Conservation (phyloP, 192 early-diverging fungal genomes). For the Gigaspora rosea region DNA sequence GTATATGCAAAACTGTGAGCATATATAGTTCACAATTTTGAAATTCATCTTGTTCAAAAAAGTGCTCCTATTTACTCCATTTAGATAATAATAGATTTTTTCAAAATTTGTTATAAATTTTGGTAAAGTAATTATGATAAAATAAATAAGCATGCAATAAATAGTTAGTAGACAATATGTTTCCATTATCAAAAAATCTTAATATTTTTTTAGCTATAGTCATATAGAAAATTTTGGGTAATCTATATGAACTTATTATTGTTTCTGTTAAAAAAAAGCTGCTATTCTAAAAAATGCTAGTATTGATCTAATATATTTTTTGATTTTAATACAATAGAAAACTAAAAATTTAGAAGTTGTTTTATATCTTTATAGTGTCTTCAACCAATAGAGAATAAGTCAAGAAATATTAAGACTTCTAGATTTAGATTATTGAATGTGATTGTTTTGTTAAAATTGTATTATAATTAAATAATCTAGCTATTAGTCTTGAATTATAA, state of each 20-base stretch:
- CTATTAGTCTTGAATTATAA: background rate
- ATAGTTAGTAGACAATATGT: background rate
- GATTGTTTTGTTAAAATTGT: too few species aligned
- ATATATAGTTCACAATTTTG: conserved; percentile 14
- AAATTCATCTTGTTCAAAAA: conserved; percentile 24
- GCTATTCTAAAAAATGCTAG: too few species aligned
- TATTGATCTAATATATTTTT: too few species aligned
- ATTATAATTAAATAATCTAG: too few species aligned
- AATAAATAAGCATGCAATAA: background rate
- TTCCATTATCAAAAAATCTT: background rate
- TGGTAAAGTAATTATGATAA: background rate
- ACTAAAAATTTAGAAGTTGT: background rate
- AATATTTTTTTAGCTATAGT: conserved; percentile 16
- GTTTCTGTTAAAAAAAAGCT: too few species aligned
- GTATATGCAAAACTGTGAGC: background rate
- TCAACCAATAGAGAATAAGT: background rate
- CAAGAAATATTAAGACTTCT: too few species aligned
- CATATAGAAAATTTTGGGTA: too few species aligned
- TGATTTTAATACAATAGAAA: background rate
- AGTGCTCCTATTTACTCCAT: background rate
- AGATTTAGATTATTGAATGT: too few species aligned
- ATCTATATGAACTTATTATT: too few species aligned
- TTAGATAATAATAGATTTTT: background rate
- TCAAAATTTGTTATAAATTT: background rate
- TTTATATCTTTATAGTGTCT: background rate